Percentiles rank a stretch among this genome's conserved stretches.
Evolutionary conservation across 495 filamentous ascomycete genomes (phyloP).

Genomic region (Ascodesmis nigricans): DNA sequence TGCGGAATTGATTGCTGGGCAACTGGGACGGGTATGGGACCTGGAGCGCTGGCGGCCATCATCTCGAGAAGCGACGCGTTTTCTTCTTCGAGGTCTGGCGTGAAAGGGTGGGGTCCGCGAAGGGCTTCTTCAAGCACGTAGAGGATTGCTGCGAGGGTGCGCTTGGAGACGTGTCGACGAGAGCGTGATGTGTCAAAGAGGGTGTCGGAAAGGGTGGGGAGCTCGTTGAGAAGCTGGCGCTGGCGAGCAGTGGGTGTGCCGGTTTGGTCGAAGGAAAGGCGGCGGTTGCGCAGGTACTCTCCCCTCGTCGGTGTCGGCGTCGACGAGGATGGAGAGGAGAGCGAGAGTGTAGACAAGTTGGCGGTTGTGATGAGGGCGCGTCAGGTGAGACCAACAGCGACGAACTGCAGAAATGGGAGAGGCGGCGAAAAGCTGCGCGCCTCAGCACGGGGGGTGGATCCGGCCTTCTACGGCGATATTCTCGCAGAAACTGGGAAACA

Average conservation of each 20-base stretch:
- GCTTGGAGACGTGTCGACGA: slow-evolving; percentile 31
- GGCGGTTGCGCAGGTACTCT: slow-evolving; percentile 19
- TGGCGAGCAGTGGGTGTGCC: slow-evolving; percentile 7
- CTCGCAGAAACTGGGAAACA: too few relatives aligned
- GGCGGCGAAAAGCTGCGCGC: too few relatives aligned
- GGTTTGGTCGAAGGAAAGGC: neutral
- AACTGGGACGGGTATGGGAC: slow-evolving; percentile 26
- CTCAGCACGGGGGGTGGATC: too few relatives aligned
- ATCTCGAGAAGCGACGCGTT: slow-evolving; percentile 81
- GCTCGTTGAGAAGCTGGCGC: slow-evolving; percentile 12
- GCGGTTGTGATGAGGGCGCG: slow-evolving; percentile 17
- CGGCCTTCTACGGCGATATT: too few relatives aligned
- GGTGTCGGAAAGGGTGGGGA: slow-evolving; percentile 16
- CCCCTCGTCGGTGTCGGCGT: slow-evolving; percentile 22
- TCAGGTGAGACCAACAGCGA: too few relatives aligned
- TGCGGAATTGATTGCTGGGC: slow-evolving; percentile 6
- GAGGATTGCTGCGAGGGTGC: slow-evolving; percentile 59
- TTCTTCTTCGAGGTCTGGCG: slow-evolving; percentile 65
- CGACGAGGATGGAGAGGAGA: slow-evolving; percentile 21
- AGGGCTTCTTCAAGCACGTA: slow-evolving; percentile 83
- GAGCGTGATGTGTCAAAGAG: slow-evolving; percentile 9
- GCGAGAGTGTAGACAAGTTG: slow-evolving; percentile 21
- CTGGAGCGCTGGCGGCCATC: slow-evolving; percentile 36
- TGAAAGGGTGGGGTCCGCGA: slow-evolving; percentile 62
- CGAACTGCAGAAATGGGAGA: too few relatives aligned